Evolutionary conservation across 257 asterid genomes (phyloP).

Genomic region (Forsythia viridissima): DNA sequence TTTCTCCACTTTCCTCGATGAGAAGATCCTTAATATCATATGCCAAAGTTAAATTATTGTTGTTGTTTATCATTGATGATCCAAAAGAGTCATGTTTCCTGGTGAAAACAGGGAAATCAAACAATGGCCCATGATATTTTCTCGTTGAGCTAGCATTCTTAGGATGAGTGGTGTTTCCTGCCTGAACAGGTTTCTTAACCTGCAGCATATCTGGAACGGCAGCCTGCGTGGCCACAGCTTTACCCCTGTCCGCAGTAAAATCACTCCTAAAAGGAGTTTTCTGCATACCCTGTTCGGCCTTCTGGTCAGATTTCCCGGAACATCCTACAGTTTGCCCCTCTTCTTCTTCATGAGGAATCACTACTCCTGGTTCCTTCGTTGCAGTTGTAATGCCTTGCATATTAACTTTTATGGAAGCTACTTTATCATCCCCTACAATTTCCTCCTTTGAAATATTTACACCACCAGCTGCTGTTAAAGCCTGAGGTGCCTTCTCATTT

Average conservation of each 20-base stretch:
- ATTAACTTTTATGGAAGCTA: conserved; percentile 40
- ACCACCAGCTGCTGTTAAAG: conserved; percentile 41
- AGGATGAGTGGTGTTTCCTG: conserved; percentile 56
- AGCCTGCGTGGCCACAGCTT: conserved; percentile 57
- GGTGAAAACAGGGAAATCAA: conserved; percentile 94
- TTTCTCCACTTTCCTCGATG: conserved; percentile 77
- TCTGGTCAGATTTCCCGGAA: conserved; percentile 61
- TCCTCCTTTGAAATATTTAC: conserved; percentile 53
- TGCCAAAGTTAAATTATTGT: conserved; percentile 66
- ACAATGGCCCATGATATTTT: conserved; percentile 96
- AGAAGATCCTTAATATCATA: conserved; percentile 90
- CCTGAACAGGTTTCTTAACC: conserved; percentile 63
- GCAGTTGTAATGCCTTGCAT: conserved; percentile 41
- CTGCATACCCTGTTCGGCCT: conserved; percentile 52
- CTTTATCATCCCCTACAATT: conserved; percentile 50
- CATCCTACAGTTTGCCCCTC: conserved; percentile 58
- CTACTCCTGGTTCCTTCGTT: conserved; percentile 54
- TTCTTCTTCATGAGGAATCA: conserved; percentile 62
- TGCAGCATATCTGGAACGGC: conserved; percentile 58
- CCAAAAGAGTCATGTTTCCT: conserved; percentile 90
- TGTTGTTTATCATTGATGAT: conserved; percentile 72
- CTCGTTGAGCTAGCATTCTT: conserved; percentile 73
- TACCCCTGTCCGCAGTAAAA: conserved; percentile 70
- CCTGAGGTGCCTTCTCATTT: conserved; percentile 59
- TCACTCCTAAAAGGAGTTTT: conserved; percentile 58